Evolutionary conservation across 441 rosid species (phyloP), one percentile per base, ranked within the genome.

Genomic region (Aquilaria agallochum): DNA sequence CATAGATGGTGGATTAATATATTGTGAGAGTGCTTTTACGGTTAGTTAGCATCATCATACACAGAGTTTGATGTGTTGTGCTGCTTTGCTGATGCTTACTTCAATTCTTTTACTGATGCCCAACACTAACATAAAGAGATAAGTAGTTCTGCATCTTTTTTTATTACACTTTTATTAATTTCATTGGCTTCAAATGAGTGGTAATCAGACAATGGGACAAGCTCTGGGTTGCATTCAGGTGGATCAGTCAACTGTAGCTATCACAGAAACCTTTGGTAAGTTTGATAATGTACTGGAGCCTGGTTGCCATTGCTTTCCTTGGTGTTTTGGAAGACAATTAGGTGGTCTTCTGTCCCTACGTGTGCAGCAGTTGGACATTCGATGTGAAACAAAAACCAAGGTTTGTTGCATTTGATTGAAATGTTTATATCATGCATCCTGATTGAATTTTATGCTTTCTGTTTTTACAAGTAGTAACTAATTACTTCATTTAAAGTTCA

Each of bases 271-370:
- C 13, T 92, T 92, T 71, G 98, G 98, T 59, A 92, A 72, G 70
- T 92, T 85, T 59, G 91, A 84, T 40, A 82, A 80, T 1, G 91
- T 87, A 62, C 95, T 89, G 59, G 83, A 84, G 53, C 95, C 98
- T 57, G 98, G 95, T 55, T 87, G 91, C 67, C 95, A 89, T 50
- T 92, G 87, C 71, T 64, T 89, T 56, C 96, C 98, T 20, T 92
- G 96, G 96, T 73, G 82, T 56, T 59, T 87, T 6, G 96, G 98
- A 5, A 78, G 85, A 50, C 93, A 84, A 74, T 15, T 84, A 9
- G 87, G 95, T 47, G 95, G 96, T 53, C 76, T 73, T 33, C 85
- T 92, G 33, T 70, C 97, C 0, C 69, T 92, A 50, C 84, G 97
- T 66, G 77, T 92, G 73, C 93, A 89, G 66, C 96, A 81, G 66